Percentiles rank a stretch among this genome's conserved stretches.
phyloP scores from a whole-genome alignment of 192 early-diverging fungal species.

The Entophlyctis helioformis region DNA sequence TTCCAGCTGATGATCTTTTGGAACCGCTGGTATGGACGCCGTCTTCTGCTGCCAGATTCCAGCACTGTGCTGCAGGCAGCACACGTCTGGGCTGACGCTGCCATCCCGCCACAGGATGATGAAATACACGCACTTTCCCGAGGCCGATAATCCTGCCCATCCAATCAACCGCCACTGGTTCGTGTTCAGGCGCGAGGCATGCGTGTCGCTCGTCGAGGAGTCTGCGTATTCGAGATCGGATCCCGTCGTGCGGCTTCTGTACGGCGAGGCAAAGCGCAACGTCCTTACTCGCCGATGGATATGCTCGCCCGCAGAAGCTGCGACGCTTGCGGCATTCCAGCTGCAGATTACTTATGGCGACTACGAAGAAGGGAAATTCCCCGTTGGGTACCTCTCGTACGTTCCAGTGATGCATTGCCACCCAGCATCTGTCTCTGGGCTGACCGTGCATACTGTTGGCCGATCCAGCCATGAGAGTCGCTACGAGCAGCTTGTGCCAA shows the following conservation, averaged over 20 bases:
- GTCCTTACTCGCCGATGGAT: slow-evolving; percentile 33
- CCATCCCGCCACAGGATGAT: slow-evolving; percentile 25
- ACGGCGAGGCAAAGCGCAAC: slow-evolving; percentile 47
- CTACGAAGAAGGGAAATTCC: slow-evolving; percentile 23
- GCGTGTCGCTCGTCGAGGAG: slow-evolving; percentile 21
- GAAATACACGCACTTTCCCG: slow-evolving; percentile 47
- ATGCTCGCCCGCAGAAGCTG: slow-evolving; percentile 31
- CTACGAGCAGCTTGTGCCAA: background rate
- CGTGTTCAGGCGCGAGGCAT: slow-evolving; percentile 36
- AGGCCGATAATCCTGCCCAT: slow-evolving; percentile 30
- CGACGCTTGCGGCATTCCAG: slow-evolving; percentile 31
- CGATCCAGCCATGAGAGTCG: too few species aligned
- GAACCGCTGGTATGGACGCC: slow-evolving; percentile 22
- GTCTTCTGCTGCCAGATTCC: too few species aligned
- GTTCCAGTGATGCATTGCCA: slow-evolving; percentile 1
- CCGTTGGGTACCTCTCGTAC: slow-evolving; percentile 30
- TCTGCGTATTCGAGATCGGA: slow-evolving; percentile 14
- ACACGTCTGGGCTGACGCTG: background rate
- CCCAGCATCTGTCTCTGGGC: background rate
- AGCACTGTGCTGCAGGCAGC: background rate
- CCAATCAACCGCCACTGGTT: slow-evolving; percentile 44
- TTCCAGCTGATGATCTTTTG: slow-evolving; percentile 34
- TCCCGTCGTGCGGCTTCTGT: slow-evolving; percentile 28
- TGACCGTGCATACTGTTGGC: background rate
- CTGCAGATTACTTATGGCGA: slow-evolving; percentile 26